Conservation (phyloP, 352 stramenopile species). For the Hyaloperonospora brassicae region DNA sequence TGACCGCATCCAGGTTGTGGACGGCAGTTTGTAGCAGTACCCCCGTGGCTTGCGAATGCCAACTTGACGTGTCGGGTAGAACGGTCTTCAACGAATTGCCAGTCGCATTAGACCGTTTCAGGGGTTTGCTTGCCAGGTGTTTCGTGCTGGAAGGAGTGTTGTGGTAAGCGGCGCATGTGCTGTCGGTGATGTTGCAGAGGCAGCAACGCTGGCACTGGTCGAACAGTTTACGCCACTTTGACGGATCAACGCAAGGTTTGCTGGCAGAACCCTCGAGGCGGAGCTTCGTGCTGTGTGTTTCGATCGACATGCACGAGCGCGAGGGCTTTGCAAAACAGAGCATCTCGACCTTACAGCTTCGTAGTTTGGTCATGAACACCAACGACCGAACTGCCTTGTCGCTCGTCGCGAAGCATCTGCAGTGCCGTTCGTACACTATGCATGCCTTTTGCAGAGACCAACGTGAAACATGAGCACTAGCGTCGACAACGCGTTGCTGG, state of each 20-base stretch:
- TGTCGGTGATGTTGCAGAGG: constrained; percentile 15
- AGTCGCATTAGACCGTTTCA: background rate
- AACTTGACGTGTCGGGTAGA: constrained; percentile 8
- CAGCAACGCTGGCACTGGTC: constrained; percentile 59
- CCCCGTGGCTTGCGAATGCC: background rate
- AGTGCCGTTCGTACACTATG: constrained; percentile 49
- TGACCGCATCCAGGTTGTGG: constrained; percentile 7
- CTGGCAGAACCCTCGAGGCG: constrained; percentile 63
- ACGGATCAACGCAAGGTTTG: constrained; percentile 41
- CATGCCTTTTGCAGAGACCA: constrained; percentile 43
- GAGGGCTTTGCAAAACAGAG: constrained; percentile 16
- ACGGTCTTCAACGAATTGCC: constrained; percentile 6
- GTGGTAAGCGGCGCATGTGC: constrained; percentile 18
- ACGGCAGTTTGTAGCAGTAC: constrained; percentile 10
- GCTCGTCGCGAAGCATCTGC: constrained; percentile 49
- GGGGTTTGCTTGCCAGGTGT: constrained; percentile 8
- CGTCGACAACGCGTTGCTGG: constrained; percentile 5
- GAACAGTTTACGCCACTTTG: constrained; percentile 50
- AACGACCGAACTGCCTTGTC: constrained; percentile 29
- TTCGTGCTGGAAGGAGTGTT: background rate
- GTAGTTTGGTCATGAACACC: constrained; percentile 26
- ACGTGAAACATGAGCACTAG: constrained; percentile 13
- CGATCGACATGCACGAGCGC: constrained; percentile 55
- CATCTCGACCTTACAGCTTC: constrained; percentile 16
- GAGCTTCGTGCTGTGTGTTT: constrained; percentile 70